Percentiles rank a stretch among this genome's conserved stretches.
Evolutionary conservation across 305 asterid species (phyloP).

Genomic region (Fraxinus dipetala): DNA sequence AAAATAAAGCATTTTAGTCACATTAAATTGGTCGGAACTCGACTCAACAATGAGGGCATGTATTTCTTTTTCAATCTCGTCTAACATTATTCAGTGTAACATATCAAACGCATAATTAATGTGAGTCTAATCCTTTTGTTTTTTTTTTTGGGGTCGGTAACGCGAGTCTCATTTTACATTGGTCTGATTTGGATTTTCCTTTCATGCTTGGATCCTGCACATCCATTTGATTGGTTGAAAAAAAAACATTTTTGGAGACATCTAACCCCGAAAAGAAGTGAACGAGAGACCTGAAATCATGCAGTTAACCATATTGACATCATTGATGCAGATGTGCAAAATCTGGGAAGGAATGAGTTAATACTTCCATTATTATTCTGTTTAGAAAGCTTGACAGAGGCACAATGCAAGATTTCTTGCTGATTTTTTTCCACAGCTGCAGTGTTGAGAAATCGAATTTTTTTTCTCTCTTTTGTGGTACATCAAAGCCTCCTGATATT

Average conservation of each 20-base stretch:
- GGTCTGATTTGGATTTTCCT: neutral
- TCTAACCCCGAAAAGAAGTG: neutral
- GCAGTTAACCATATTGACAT: neutral
- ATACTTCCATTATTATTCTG: neutral
- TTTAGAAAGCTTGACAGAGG: neutral
- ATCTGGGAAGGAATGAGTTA: neutral
- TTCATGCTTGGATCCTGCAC: neutral
- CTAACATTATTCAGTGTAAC: neutral
- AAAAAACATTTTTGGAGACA: neutral
- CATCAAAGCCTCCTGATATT: neutral
- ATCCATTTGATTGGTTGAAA: conserved; percentile 2
- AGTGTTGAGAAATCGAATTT: neutral
- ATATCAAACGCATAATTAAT: neutral
- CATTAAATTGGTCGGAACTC: neutral
- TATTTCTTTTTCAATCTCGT: neutral
- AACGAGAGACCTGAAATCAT: neutral
- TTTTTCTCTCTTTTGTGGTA: neutral
- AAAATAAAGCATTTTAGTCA: neutral
- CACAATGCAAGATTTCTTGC: neutral
- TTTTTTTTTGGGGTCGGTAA: no score
- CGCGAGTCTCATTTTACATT: no score
- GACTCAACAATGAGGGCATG: neutral
- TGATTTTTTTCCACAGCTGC: neutral
- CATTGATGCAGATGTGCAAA: neutral
- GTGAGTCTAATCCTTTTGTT: neutral